Base-by-base conservation (phyloP, 176 grass and related monocot genomes). In the Thalia dealbata region DNA sequence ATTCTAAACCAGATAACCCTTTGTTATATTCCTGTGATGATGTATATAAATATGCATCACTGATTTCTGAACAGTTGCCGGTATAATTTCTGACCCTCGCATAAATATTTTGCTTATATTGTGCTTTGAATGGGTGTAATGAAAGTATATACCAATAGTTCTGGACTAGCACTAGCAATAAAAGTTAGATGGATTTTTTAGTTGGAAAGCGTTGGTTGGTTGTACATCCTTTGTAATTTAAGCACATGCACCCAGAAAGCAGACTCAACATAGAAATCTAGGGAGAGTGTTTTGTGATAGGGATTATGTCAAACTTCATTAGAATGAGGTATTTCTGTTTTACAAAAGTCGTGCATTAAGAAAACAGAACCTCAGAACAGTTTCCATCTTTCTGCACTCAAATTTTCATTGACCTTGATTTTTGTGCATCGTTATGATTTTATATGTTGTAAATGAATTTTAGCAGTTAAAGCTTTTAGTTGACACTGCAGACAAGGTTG, bases 21-120 rank as follows among this genome's bases (percentile, higher is more conserved):
- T 70, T 67, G 23, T 78, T 83, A 46, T 75, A 79, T 87, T 72
- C 51, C 50, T 79, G 61, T 50, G 82, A 88, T 86, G 80, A 91
- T 74, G 73, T 82, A 21, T 46, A 84, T 60, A 96, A 91, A 66
- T 84, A 86, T 77, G 71, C 91, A 27, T 69, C 91, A 73, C 84
- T 85, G 72, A 88, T 96, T 64, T 32, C 51, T 72, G 85, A 91
- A 77, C 75, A 96, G 73, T 71, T 96, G 38, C 79, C 78, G 88
- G 91, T 96, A 54, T 8, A 73, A 21, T 79, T 29, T 67, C 28
- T 69, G 32, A 27, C 19, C 3, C 11, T 35, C 21, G 26, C 52
- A 43, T 46, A n/a, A 62, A n/a, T 52, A 6, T 51, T 52, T 29
- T 29, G 18, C 2, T 29, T 27, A 1, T 52, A 10, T 63, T 26